A percentile compares a stretch with the other conserved stretches of the same genome.
Conservation (phyloP, 75 land plant genomes). For the Azolla pinnata region DNA sequence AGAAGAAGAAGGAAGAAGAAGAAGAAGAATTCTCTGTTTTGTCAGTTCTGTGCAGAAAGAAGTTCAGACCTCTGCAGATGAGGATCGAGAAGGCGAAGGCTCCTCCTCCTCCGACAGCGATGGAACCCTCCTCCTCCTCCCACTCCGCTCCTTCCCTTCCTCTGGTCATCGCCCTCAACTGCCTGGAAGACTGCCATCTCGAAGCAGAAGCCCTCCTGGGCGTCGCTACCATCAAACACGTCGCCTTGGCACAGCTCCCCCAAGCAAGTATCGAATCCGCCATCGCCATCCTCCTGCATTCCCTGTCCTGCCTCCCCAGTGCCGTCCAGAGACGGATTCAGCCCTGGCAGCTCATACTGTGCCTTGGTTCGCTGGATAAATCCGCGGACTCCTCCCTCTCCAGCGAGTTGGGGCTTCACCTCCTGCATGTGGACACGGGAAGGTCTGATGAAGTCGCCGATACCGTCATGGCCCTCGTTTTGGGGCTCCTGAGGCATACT, state of each 20-base stretch:
- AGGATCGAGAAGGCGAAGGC: no score
- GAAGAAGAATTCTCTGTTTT: no score
- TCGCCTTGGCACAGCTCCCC: slow-evolving; percentile 51
- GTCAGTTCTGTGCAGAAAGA: no score
- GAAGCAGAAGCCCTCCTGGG: slow-evolving; percentile 62
- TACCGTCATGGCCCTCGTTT: slow-evolving; percentile 83
- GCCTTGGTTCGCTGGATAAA: slow-evolving; percentile 83
- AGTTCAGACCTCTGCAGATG: no score
- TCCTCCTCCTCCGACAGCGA: no score
- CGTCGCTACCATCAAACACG: slow-evolving; percentile 69
- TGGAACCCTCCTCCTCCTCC: no score
- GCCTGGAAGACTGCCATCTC: slow-evolving; percentile 59
- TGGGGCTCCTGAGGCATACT: slow-evolving; percentile 74
- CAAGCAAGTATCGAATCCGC: slow-evolving; percentile 82
- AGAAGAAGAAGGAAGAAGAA: no score
- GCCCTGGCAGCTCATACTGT: slow-evolving; percentile 80
- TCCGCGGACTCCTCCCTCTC: slow-evolving; percentile 82
- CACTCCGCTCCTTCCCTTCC: no score
- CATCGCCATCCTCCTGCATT: slow-evolving; percentile 76
- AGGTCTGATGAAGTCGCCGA: slow-evolving; percentile 94
- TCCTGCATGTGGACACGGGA: slow-evolving; percentile 75
- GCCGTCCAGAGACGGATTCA: slow-evolving; percentile 96
- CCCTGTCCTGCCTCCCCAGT: slow-evolving; percentile 89
- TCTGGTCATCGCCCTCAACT: slow-evolving; percentile 75
- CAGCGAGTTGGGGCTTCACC: slow-evolving; percentile 74